phyloP scores from a whole-genome alignment of 805 yeast species.

The Zygosaccharomyces lentus region DNA sequence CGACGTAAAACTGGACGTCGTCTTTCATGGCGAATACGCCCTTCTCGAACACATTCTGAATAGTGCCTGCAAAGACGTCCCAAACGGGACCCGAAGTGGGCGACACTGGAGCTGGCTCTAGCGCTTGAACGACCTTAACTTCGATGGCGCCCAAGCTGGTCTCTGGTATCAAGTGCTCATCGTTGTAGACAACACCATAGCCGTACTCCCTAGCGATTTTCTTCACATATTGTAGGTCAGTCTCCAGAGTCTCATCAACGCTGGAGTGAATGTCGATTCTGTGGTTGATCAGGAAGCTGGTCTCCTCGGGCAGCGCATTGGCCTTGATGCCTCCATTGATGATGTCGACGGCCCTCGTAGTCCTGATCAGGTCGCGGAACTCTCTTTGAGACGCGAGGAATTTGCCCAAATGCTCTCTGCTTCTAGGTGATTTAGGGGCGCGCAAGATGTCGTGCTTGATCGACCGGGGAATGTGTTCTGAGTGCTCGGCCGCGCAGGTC shows the following conservation, averaged over 20 bases:
- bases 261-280: constrained; percentile 58
- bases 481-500: constrained; percentile 60
- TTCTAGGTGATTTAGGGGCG: constrained; percentile 35
- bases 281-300: constrained; percentile 53
- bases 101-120: constrained; percentile 41
- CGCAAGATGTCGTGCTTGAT: constrained; percentile 30
- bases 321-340: constrained; percentile 70
- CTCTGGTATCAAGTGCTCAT: constrained; percentile 21
- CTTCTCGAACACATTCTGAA: constrained; percentile 53
- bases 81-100: constrained; percentile 37
- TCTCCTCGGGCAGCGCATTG: constrained; percentile 71
- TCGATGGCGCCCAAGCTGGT: constrained; percentile 33
- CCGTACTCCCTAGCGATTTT: constrained; percentile 45
- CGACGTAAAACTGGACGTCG: constrained; percentile 31
- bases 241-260: constrained; percentile 40
- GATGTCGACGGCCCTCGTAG: constrained; percentile 66
- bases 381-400: constrained; percentile 15
- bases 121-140: constrained; percentile 17
- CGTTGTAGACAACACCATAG: constrained; percentile 41
- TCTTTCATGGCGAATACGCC: constrained; percentile 33
- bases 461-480: constrained; percentile 19
- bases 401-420: constrained; percentile 36
- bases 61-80: constrained; percentile 46
- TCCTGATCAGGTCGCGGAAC: constrained; percentile 44
- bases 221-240: constrained; percentile 36